These are phyloP conservation scores for Emmonsiellopsis sp. DNA, from an alignment of 2,329 filamentous ascomycete species.

Conservation along the genomic window DNA sequence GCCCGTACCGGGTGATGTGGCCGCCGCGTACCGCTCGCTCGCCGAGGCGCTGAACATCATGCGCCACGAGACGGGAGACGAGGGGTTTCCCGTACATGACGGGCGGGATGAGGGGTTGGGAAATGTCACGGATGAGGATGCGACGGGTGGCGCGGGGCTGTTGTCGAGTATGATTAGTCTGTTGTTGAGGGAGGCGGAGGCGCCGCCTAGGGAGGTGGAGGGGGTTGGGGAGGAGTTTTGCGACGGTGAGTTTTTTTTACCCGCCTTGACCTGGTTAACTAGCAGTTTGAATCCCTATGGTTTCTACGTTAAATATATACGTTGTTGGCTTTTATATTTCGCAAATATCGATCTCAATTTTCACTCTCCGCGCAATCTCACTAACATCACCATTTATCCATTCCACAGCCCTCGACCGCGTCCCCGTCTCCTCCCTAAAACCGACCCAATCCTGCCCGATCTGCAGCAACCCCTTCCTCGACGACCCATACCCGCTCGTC, in stretches of 20 bases:
- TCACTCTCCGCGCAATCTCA: neutral
- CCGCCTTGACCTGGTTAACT: neutral
- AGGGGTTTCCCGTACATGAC: constrained; percentile 34
- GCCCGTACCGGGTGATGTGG: constrained; percentile 52
- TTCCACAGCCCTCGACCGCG: constrained; percentile 45
- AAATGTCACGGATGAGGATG: constrained; percentile 18
- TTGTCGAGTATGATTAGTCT: constrained; percentile 48
- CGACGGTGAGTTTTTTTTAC: constrained; percentile 31
- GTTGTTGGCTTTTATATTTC: neutral
- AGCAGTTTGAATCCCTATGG: neutral
- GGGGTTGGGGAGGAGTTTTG: constrained; percentile 55
- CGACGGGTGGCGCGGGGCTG: constrained; percentile 27
- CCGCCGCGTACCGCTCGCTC: constrained; percentile 50
- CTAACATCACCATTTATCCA: neutral
- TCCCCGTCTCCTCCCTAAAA: constrained; percentile 48
- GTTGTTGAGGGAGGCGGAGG: constrained; percentile 47
- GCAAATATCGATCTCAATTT: neutral
- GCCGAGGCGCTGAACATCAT: constrained; percentile 54
- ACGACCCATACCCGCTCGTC: constrained; percentile 56
- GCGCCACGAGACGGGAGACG: constrained; percentile 31
- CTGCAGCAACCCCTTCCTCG: constrained; percentile 51
- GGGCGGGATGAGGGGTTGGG: constrained; percentile 31
- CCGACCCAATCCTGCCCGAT: constrained; percentile 49
- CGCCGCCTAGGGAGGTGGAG: constrained; percentile 51
- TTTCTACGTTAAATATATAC: neutral